Base-by-base conservation (phyloP, 2,329 filamentous ascomycete genomes). In the Chrysoporthe deuterocubensis region DNA sequence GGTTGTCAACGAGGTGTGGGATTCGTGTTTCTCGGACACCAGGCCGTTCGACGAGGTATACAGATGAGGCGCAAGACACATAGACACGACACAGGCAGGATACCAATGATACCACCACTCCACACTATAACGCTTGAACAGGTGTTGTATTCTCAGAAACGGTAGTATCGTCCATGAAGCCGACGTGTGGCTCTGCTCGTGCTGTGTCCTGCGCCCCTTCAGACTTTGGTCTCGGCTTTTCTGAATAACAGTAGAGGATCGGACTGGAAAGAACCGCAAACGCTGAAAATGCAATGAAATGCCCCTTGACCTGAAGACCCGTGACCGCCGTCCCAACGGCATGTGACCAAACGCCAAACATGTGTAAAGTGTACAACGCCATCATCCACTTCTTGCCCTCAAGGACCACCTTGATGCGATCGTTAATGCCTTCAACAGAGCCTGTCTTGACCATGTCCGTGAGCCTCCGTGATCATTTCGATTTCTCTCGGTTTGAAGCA, bases 21-120 rank as follows among this genome's bases (percentile, higher is more conserved):
- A 97, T 73, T 97, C 94, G 74, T 99, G 96, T 79, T 99, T 97
- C 78, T 83, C 88, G 63, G 96, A 99, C 80, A 98, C 95, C 4
- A 85, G 96, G 75, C 96, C 96, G 2, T 99, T 99, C 80, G 94
- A 98, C 78, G 95, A 98, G 78, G 94, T 99, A 64, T 99, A 97
- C 79, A 90, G 93, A 78, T 95, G 78, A 82, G 59, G 46, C 4
- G 6, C n/a, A 32, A 21, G 54, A 52, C 16, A 42, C n/a, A 16
- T 60, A 6, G 57, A 26, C 4, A 65, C 11, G 54, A 44, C 18
- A 32, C 3, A 60, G 48, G 48, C 46, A 63, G 59, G 56, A 68
- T 52, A 68, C 63, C 66, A 65, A 64, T 67, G 66, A 65, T 66
- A 65, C 70, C 65, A 69, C 59, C 52, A 66, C 48, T 66, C 59